Evolutionary conservation across 1,284 basidiomycete genomes (phyloP).

Genomic region (Paramarasmius palmivorus): DNA sequence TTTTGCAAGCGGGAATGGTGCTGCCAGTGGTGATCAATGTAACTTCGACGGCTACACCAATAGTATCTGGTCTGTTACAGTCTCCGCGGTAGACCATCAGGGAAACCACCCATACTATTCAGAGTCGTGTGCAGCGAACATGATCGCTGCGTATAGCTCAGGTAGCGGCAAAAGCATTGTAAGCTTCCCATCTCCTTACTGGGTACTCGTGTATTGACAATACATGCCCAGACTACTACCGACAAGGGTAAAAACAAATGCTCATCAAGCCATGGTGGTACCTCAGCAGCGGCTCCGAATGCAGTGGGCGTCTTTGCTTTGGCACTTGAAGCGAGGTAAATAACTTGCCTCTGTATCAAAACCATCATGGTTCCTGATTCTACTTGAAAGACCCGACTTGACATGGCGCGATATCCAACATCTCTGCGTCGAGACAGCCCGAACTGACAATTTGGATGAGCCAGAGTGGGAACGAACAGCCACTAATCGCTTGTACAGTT

Average conservation of each 20-base stretch:
- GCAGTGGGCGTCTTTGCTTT: constrained; percentile 91
- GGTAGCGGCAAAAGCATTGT: constrained; percentile 93
- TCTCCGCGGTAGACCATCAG: constrained; percentile 90
- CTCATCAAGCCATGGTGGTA: constrained; percentile 87
- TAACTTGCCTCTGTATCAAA: constrained; percentile 26
- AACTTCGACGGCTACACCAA: constrained; percentile 99
- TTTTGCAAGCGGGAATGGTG: constrained; percentile 98
- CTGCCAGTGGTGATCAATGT: constrained; percentile 91
- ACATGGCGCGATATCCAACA: constrained; percentile 98
- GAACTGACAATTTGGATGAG: constrained; percentile 45
- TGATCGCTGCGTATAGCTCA: constrained; percentile 97
- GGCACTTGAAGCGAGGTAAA: constrained; percentile 78
- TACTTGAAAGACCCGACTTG: constrained; percentile 73
- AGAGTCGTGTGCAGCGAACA: constrained; percentile 94
- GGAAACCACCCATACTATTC: constrained; percentile 97
- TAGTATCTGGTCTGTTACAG: constrained; percentile 94
- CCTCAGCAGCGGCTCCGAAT: constrained; percentile 96
- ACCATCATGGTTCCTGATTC: constrained; percentile 2
- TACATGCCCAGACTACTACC: constrained; percentile 78
- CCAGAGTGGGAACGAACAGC: constrained; percentile 93
- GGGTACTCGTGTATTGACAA: constrained; percentile 10
- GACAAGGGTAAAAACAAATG: constrained; percentile 90
- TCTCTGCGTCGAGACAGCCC: constrained; percentile 80
- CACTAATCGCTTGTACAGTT: constrained; percentile 82
- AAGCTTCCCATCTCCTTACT: constrained; percentile 31